Conservation (phyloP, 2,329 filamentous ascomycete species). For the Graphilbum fragrans region DNA sequence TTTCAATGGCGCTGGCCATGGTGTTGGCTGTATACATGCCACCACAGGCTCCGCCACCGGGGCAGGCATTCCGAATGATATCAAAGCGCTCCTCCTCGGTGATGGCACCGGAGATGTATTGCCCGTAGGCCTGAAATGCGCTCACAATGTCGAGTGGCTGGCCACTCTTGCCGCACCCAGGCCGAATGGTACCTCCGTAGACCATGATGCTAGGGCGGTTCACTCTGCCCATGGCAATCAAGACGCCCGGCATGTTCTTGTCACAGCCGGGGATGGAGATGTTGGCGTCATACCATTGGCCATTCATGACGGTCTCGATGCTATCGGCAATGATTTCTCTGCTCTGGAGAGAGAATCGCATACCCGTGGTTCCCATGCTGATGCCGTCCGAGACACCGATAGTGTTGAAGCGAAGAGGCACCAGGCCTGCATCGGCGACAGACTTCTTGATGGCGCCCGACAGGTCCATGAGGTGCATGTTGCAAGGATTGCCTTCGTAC, state of each 20-base stretch:
- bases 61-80: conserved; percentile 86
- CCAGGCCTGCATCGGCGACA: conserved; percentile 58
- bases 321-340: conserved; percentile 95
- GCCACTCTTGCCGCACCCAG: conserved; percentile 70
- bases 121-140: conserved; percentile 94
- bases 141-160: conserved; percentile 85
- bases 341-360: conserved; percentile 77
- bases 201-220: conserved; percentile 96
- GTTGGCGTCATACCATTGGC: conserved; percentile 97
- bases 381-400: conserved; percentile 96
- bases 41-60: conserved; percentile 71
- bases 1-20: conserved; percentile 63
- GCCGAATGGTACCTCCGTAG: conserved; percentile 88
- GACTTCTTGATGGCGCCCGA: conserved; percentile 60
- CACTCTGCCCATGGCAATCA: conserved; percentile 88
- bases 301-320: conserved; percentile 97
- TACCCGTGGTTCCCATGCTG: conserved; percentile 95
- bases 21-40: conserved; percentile 77
- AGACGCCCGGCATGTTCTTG: conserved; percentile 96
- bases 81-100: conserved; percentile 85
- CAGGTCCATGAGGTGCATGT: conserved; percentile 94
- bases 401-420: conserved; percentile 98
- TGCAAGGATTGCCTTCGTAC: conserved; percentile 97
- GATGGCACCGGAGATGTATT: conserved; percentile 87
- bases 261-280: conserved; percentile 95